Evolutionary conservation across 345 rosid genomes (phyloP), one percentile per base, ranked within the genome.

Genomic region (Lenwebbia sp.): DNA sequence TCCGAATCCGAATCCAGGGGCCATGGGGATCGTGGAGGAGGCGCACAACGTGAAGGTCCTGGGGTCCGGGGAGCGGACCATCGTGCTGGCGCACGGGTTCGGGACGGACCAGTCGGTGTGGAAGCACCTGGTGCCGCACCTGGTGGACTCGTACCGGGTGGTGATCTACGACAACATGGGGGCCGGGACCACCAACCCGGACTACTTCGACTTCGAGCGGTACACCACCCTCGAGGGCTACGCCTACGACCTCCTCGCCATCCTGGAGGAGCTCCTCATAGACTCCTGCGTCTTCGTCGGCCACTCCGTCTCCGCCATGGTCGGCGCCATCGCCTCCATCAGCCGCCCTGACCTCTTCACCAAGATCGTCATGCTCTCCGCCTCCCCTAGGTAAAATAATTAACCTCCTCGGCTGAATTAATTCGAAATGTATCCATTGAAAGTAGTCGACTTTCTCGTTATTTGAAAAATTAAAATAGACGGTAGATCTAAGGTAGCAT

Each of bases 101-200:
- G 99, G 99, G 75, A 94, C 98, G 22, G 98, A 97, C 86, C 99
- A 97, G 86, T 97, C 99, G 1, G 94, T 92, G 4, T 97, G 99
- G 99, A 96, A 94, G 88, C 98, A 97, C 89, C 90, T 97, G 22
- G 92, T 97, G 5, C 98, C 99, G 19, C 98, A 96, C 90, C 92
- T 97, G 5, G 82, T 95, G 10, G 96, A 91, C 7, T 94, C 91
- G 60, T 89, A 91, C 88, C 93, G 93, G 13, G 93, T 97, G 33
- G 91, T 97, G 37, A 76, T 96, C 44, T 97, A 92, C 86, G 99
- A 97, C 76, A 96, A 95, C 88, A 97, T 96, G 94, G 98, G 98
- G 74, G 96, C 98, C 22, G 98, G 98, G 47, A 94, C 99, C 33
- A 96, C 98, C 6, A 96, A 97, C 62, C 99, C 99, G 0, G 98